Evolutionary conservation across 768 basidiomycete genomes (phyloP).

Genomic region (Coprinopsis marcescibilis): DNA sequence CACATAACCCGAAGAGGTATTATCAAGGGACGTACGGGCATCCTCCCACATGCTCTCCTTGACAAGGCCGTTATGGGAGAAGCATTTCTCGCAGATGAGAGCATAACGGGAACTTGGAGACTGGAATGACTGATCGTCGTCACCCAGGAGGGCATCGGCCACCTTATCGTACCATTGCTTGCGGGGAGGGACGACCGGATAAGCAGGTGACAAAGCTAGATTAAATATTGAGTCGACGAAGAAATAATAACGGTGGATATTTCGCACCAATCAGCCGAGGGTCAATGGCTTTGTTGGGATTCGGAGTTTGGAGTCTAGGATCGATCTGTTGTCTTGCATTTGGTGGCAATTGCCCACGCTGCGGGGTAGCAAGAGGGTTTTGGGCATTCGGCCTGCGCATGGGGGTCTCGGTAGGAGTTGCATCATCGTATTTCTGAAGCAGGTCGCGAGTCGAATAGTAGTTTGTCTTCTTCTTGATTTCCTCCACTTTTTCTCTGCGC

Average conservation of each 20-base stretch:
- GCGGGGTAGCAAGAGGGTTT: constrained; percentile 26
- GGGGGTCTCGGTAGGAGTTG: constrained; percentile 32
- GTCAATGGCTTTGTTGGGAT: constrained; percentile 18
- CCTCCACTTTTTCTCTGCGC: constrained; percentile 83
- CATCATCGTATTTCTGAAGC: constrained; percentile 84
- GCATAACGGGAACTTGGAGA: constrained; percentile 61
- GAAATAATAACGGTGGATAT: background rate
- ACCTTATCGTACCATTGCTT: constrained; percentile 86
- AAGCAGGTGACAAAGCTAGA: constrained; percentile 24
- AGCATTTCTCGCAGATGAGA: constrained; percentile 85
- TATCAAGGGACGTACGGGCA: constrained; percentile 53
- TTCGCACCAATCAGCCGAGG: constrained; percentile 24
- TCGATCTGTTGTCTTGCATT: background rate
- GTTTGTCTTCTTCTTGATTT: constrained; percentile 97
- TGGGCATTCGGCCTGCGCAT: constrained; percentile 33
- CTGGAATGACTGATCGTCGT: constrained; percentile 48
- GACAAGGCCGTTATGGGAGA: constrained; percentile 83
- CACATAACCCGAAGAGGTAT: background rate
- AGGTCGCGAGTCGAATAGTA: constrained; percentile 90
- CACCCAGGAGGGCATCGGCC: constrained; percentile 82
- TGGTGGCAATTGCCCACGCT: constrained; percentile 19
- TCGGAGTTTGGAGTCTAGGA: constrained; percentile 20
- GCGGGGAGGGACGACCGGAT: constrained; percentile 41
- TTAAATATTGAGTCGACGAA: constrained; percentile 8
- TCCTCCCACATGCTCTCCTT: constrained; percentile 78